Percentiles rank a stretch among this genome's conserved stretches.
Evolutionary conservation across 2,329 filamentous ascomycete genomes (phyloP).

Genomic region (Exophiala viscosa): DNA sequence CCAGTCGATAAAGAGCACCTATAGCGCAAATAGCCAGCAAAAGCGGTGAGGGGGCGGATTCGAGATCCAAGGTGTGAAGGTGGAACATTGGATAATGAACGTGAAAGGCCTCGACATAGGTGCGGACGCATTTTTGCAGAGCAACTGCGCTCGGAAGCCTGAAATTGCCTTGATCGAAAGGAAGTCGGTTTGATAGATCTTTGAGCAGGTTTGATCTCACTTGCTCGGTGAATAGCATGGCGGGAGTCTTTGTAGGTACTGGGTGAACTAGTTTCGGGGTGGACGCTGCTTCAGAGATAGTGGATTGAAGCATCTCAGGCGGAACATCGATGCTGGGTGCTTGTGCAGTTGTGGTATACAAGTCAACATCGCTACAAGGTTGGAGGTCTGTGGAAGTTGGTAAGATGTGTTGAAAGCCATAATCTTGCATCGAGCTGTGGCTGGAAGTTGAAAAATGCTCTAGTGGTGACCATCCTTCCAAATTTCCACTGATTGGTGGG

Average conservation of each 20-base stretch:
- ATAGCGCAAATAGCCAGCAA: constrained; percentile 37
- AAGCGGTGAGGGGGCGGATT: constrained; percentile 30
- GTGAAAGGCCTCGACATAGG: constrained; percentile 35
- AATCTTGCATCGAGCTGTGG: constrained; percentile 18
- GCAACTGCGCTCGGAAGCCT: constrained; percentile 15
- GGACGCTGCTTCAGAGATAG: not conserved
- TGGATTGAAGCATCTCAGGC: not conserved
- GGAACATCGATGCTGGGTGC: not conserved
- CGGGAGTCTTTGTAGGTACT: constrained; percentile 2
- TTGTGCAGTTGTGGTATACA: too few species aligned
- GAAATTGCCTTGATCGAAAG: constrained; percentile 6
- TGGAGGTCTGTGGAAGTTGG: constrained; percentile 1
- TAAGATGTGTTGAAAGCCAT: constrained; percentile 12
- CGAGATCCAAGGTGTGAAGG: constrained; percentile 32
- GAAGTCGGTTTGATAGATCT: constrained; percentile 16
- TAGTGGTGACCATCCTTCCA: constrained; percentile 19
- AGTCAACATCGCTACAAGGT: not conserved
- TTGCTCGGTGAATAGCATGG: constrained; percentile 19
- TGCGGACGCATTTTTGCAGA: constrained; percentile 31
- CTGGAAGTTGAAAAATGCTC: constrained; percentile 21
- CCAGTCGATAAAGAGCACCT: constrained; percentile 34
- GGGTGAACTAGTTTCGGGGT: constrained; percentile 2
- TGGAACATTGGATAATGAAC: constrained; percentile 35
- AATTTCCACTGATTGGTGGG: constrained; percentile 8
- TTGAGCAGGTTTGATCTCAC: constrained; percentile 16